These are phyloP conservation scores for Persicaria tinctoria DNA, from an alignment of 148 eudicot genomes.

Conservation along the genomic window DNA sequence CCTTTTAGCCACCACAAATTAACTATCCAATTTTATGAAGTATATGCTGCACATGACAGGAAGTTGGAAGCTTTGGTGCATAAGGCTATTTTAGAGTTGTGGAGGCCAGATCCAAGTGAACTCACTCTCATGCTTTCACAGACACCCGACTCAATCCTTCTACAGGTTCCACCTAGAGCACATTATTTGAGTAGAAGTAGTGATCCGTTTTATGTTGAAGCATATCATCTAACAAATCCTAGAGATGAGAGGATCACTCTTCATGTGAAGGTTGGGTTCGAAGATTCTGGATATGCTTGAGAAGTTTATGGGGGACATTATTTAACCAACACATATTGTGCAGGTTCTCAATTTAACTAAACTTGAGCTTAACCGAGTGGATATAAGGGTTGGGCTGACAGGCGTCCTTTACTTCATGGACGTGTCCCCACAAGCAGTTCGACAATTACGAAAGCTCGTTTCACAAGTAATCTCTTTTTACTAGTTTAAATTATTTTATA, in stretches of 20 bases:
- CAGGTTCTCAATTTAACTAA: conserved; percentile 19
- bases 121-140: conserved; percentile 57
- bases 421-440: no score
- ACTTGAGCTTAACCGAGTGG: no score
- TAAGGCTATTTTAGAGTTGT: conserved; percentile 84
- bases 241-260: conserved; percentile 82
- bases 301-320: not conserved
- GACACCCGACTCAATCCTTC: conserved; percentile 50
- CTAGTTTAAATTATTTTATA: no score
- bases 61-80: conserved; percentile 88
- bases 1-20: conserved; percentile 37
- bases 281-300: not conserved
- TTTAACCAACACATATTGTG: conserved; percentile 17
- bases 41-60: conserved; percentile 72
- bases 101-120: conserved; percentile 92
- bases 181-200: conserved; percentile 76
- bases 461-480: no score
- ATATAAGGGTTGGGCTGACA: no score
- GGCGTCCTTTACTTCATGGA: no score
- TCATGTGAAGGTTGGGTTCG: conserved; percentile 60
- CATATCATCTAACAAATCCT: conserved; percentile 85
- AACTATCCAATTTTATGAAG: no score
- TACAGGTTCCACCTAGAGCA: conserved; percentile 76
- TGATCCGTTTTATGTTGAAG: conserved; percentile 94
- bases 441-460: no score